phyloP scores from a whole-genome alignment of 371 early-diverging fungal genomes.

The Haplosporangium sp. region DNA sequence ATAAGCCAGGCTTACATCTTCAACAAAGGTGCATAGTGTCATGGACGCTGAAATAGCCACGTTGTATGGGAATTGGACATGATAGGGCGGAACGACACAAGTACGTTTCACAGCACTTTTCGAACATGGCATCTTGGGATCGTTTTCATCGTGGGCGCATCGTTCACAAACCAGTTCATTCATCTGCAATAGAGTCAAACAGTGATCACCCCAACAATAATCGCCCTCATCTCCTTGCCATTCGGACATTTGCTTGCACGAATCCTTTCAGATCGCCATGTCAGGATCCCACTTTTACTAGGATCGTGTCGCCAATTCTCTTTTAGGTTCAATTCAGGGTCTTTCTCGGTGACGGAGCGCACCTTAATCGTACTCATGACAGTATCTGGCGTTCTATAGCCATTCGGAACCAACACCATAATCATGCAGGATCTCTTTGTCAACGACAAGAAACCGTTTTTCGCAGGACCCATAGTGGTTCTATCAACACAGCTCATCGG shows the following conservation, averaged over 20 bases:
- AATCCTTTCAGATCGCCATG: constrained; percentile 57
- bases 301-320: constrained; percentile 35
- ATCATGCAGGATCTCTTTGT: constrained; percentile 72
- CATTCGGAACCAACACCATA: constrained; percentile 77
- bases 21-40: constrained; percentile 54
- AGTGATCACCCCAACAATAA: constrained; percentile 65
- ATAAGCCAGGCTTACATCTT: background rate
- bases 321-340: constrained; percentile 78
- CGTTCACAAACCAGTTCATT: constrained; percentile 79
- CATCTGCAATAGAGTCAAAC: constrained; percentile 69
- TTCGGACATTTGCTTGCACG: constrained; percentile 69
- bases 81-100: constrained; percentile 75
- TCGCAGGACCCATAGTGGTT: constrained; percentile 64
- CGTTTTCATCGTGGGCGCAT: constrained; percentile 62
- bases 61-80: too few species aligned
- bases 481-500: constrained; percentile 77
- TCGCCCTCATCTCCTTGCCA: constrained; percentile 67
- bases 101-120: constrained; percentile 74
- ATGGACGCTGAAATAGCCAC: too few species aligned
- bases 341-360: constrained; percentile 88
- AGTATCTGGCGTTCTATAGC: constrained; percentile 57
- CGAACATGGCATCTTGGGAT: constrained; percentile 75
- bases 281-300: constrained; percentile 39
- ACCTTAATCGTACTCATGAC: constrained; percentile 76
- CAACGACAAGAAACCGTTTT: constrained; percentile 65